Percentiles rank a stretch among this genome's conserved stretches.
Conservation (phyloP, 2,329 filamentous ascomycete species). For the Penicillium rolfsii region DNA sequence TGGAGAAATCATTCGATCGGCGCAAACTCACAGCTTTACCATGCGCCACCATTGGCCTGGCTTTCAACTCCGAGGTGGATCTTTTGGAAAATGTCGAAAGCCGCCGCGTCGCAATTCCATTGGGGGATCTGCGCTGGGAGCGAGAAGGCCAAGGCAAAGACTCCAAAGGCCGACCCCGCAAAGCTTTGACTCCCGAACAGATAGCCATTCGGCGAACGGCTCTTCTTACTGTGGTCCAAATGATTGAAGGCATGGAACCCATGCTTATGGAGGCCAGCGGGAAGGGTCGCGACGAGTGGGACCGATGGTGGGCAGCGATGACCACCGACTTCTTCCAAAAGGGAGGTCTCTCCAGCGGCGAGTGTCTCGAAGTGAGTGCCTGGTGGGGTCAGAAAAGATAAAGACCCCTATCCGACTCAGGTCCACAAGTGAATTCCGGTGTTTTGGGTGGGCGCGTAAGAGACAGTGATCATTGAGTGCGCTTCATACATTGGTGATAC, state of each 20-base stretch:
- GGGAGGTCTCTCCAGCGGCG: conserved; percentile 76
- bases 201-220: conserved; percentile 75
- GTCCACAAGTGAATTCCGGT: conserved; percentile 30
- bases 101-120: conserved; percentile 80
- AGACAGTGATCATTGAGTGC: conserved; percentile 36
- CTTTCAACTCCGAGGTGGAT: conserved; percentile 79
- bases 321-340: conserved; percentile 81
- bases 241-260: conserved; percentile 84
- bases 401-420: conserved; percentile 14
- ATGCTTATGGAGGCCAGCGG: conserved; percentile 78
- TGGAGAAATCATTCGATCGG: conserved; percentile 72
- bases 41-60: conserved; percentile 75
- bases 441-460: conserved; percentile 37
- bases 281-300: conserved; percentile 91
- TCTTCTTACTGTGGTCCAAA: conserved; percentile 77
- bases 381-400: conserved; percentile 66
- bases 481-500: conserved; percentile 46
- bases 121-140: conserved; percentile 87
- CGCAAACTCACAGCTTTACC: conserved; percentile 73
- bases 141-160: conserved; percentile 59
- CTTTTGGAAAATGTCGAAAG: conserved; percentile 69
- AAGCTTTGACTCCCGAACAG: conserved; percentile 68
- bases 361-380: conserved; percentile 73
- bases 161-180: conserved; percentile 40
- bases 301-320: conserved; percentile 85